Conservation (phyloP, 352 stramenopile genomes). For the Globisporangium carolinianum region DNA sequence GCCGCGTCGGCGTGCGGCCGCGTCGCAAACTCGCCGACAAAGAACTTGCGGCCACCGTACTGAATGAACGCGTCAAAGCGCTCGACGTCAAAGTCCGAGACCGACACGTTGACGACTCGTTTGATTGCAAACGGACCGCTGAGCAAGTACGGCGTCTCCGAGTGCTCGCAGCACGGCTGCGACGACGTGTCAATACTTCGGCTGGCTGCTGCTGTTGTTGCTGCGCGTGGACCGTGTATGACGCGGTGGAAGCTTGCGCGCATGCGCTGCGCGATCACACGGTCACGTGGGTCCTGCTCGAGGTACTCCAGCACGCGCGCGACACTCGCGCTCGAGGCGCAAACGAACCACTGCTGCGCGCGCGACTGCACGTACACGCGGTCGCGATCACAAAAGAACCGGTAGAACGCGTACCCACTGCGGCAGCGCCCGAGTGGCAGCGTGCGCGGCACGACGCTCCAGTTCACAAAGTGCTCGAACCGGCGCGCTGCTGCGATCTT, state of each 20-base stretch:
- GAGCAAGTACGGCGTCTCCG: constrained; percentile 22
- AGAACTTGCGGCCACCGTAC: constrained; percentile 42
- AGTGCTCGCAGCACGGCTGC: constrained; percentile 29
- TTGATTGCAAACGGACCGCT: constrained; percentile 41
- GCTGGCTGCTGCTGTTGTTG: neutral
- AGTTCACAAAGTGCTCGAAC: constrained; percentile 61
- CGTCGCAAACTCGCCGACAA: constrained; percentile 38
- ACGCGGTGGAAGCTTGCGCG: constrained; percentile 32
- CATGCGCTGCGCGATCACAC: constrained; percentile 23
- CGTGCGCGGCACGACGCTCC: constrained; percentile 51
- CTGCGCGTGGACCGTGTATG: constrained; percentile 20
- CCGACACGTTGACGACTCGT: constrained; percentile 28
- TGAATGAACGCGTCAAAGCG: constrained; percentile 36
- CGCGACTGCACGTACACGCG: constrained; percentile 47
- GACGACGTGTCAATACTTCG: neutral
- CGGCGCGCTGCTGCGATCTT: constrained; percentile 37
- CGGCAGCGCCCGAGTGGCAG: constrained; percentile 50
- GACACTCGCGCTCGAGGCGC: constrained; percentile 20
- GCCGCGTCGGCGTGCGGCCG: constrained; percentile 39
- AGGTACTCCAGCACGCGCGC: constrained; percentile 43
- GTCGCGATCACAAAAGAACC: constrained; percentile 49
- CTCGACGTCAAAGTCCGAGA: constrained; percentile 39
- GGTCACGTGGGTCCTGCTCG: constrained; percentile 26
- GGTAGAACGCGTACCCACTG: constrained; percentile 47
- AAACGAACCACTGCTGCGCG: constrained; percentile 42